Evolutionary conservation across 768 basidiomycete genomes (phyloP), one percentile per base, ranked within the genome.

Genomic region (Lactarius sp.): DNA sequence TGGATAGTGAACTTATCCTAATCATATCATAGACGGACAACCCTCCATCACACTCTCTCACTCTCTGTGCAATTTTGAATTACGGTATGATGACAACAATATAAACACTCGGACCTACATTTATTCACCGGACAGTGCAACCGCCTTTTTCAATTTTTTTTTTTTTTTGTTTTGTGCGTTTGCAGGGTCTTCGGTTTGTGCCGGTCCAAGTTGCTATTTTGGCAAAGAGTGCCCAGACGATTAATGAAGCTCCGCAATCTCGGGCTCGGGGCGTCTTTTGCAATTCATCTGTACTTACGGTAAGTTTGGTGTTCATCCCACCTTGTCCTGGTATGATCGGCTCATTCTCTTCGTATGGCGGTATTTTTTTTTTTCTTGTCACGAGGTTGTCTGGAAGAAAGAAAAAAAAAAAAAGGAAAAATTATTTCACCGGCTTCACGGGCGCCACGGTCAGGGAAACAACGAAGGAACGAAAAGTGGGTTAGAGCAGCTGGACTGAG

Each of bases 211-310:
- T 27, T 27, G 27, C 27, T 27, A 27, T 27, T 27, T 27, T 2
- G 27, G 27, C 27, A 27, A 27, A 27, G 27, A 27, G 27, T 27
- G 27, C 27, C 27, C 27, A 27, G 27, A 27, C 3, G 27, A 27
- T 27, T 62, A 62, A 62, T 62, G 62, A 58, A 62, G 41, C 41
- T 62, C 50, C 61, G 61, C 37, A 56, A 41, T 56, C 39, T 51
- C 37, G 55, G 54, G 55, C 27, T 27, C 27, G 27, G 27, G 27
- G 55, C 49, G 39, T 31, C 49, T 44, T 37, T 61, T 10, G 41
- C 53, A 54, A 33, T 51, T 44, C 61, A 42, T 56, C 49, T 42
- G 20, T 3, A 22, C 58, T 41, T 52, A 37, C 36, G 36, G 36
- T 37, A 37, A 37, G 36, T 37, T 37, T 37, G 36, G 36, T 37